phyloP scores from a whole-genome alignment of 2,329 filamentous ascomycete genomes.

The Fusarium mexicanum region DNA sequence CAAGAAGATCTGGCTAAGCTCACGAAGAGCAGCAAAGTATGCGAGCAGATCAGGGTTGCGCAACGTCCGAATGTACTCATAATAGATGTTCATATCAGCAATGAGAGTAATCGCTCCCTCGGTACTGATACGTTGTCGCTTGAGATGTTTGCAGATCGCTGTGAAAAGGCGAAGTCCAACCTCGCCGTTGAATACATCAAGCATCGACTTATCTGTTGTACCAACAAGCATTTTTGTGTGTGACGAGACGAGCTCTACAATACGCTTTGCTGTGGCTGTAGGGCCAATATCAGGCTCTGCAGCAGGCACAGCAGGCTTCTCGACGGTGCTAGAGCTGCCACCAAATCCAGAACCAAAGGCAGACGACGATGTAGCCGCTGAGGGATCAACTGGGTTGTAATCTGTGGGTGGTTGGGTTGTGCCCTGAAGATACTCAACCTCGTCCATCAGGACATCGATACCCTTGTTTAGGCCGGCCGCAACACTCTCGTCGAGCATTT shows the following conservation, averaged over 20 bases:
- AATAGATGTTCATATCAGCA: slow-evolving; percentile 95
- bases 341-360: slow-evolving; percentile 27
- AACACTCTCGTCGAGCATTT: slow-evolving; percentile 97
- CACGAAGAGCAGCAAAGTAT: slow-evolving; percentile 91
- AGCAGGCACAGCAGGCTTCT: slow-evolving; percentile 45
- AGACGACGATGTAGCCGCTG: slow-evolving; percentile 27
- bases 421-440: slow-evolving; percentile 94
- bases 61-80: slow-evolving; percentile 82
- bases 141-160: slow-evolving; percentile 95
- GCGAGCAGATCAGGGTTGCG: slow-evolving; percentile 84
- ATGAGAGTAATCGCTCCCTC: slow-evolving; percentile 93
- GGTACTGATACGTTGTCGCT: slow-evolving; percentile 91
- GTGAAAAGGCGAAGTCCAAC: slow-evolving; percentile 93
- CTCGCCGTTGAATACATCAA: slow-evolving; percentile 98
- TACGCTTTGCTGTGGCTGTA: slow-evolving; percentile 78
- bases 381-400: slow-evolving; percentile 76
- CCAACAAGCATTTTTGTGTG: slow-evolving; percentile 94
- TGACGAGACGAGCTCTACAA: slow-evolving; percentile 85
- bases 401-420: slow-evolving; percentile 88
- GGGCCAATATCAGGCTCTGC: slow-evolving; percentile 67
- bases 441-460: slow-evolving; percentile 97
- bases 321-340: slow-evolving; percentile 29
- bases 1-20: slow-evolving; percentile 94
- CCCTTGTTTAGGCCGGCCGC: slow-evolving; percentile 96
- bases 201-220: slow-evolving; percentile 96